These are phyloP conservation scores for Sclerotinia nivalis DNA, from an alignment of 2,329 filamentous ascomycete species.

Conservation along the genomic window DNA sequence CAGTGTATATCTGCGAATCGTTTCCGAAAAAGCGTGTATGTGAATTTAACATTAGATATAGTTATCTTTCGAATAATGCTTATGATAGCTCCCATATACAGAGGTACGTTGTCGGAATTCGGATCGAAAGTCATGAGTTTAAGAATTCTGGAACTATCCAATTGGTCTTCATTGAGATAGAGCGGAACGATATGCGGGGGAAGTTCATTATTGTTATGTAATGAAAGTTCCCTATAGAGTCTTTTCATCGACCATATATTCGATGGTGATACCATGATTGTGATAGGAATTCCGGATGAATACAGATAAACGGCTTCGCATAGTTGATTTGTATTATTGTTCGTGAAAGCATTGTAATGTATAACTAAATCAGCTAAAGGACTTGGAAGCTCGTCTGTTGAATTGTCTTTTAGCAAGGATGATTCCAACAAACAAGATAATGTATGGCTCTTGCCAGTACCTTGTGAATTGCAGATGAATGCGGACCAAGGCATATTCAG, in stretches of 20 bases:
- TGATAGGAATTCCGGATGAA: constrained; percentile 6
- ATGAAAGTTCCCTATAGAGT: constrained; percentile 5
- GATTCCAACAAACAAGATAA: constrained; percentile 48
- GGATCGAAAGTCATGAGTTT: constrained; percentile 1
- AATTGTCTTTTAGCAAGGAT: constrained; percentile 42
- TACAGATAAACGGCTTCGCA: constrained; percentile 12
- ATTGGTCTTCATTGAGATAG: constrained; percentile 7
- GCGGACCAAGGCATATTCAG: constrained; percentile 43
- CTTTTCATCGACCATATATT: constrained; percentile 8
- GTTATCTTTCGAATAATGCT: constrained; percentile 4
- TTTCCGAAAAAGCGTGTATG: not conserved
- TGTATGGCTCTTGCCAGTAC: constrained; percentile 56
- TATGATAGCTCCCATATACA: constrained; percentile 7
- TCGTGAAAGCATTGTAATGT: constrained; percentile 45
- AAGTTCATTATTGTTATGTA: not conserved
- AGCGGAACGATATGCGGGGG: not conserved
- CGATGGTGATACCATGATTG: constrained; percentile 2
- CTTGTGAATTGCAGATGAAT: constrained; percentile 65
- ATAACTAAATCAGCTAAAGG: constrained; percentile 57
- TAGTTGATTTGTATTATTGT: not conserved
- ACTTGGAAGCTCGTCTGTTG: constrained; percentile 40
- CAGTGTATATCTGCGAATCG: constrained; percentile 23
- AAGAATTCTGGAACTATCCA: constrained; percentile 11
- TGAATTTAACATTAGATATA: constrained; percentile 5
- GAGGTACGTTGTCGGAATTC: not conserved